Conservation (phyloP, 2,329 filamentous ascomycete species). For the Talaromyces sp. region DNA sequence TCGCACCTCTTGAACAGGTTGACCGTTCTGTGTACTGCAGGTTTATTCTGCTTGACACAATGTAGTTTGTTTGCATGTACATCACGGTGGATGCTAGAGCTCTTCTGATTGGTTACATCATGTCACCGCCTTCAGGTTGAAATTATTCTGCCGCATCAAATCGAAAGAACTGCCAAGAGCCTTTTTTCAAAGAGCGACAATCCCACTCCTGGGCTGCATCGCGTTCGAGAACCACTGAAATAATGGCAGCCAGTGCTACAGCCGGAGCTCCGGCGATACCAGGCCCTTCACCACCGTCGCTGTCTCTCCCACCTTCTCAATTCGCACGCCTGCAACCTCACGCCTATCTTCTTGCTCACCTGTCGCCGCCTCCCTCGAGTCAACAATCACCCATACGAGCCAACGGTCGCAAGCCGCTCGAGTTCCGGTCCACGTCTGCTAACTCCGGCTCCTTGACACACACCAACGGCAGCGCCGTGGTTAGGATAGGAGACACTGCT, state of each 20-base stretch:
- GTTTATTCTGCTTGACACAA: not conserved
- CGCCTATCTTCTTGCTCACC: constrained; percentile 83
- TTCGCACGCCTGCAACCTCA: constrained; percentile 88
- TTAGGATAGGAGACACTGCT: constrained; percentile 82
- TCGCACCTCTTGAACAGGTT: not conserved
- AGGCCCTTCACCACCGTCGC: constrained; percentile 31
- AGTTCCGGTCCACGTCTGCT: constrained; percentile 67
- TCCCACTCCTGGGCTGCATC: not conserved
- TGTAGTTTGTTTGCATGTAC: not conserved
- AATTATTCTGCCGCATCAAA: constrained; percentile 13
- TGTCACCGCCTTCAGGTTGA: constrained; percentile 16
- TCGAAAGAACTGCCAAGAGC: not conserved
- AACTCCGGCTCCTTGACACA: constrained; percentile 83
- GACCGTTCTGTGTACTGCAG: not conserved
- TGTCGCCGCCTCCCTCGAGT: constrained; percentile 54
- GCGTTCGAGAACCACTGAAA: not conserved
- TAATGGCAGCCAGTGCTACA: constrained; percentile 20
- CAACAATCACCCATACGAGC: constrained; percentile 61
- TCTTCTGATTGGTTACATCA: not conserved
- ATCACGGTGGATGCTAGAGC: not conserved
- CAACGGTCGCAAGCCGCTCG: constrained; percentile 68
- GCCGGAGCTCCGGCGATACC: constrained; percentile 10
- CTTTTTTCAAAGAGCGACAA: not conserved
- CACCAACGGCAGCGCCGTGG: constrained; percentile 82
- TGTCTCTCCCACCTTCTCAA: constrained; percentile 57